A percentile compares a stretch with the other conserved stretches of the same genome.
Conservation (phyloP, 2,329 filamentous ascomycete genomes). For the Fusarium subtropicale region DNA sequence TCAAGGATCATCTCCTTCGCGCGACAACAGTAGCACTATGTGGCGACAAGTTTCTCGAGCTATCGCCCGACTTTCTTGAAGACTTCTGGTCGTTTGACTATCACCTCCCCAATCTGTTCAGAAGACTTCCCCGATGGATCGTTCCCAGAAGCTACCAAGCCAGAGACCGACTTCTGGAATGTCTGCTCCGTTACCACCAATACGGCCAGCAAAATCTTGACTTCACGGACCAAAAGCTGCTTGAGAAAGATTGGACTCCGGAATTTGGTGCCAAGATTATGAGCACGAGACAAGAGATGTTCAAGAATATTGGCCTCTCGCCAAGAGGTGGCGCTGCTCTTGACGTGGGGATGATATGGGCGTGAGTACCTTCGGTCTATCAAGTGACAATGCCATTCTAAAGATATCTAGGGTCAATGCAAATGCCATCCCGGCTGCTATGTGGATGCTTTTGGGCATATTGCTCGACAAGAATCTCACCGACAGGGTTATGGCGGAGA, state of each 20-base stretch:
- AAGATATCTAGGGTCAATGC: slow-evolving; percentile 11
- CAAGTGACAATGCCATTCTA: rapidly evolving
- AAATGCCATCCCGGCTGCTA: slow-evolving; percentile 40
- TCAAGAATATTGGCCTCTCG: slow-evolving; percentile 19
- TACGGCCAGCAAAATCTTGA: slow-evolving; percentile 17
- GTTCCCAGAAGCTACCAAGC: slow-evolving; percentile 30
- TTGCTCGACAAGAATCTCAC: slow-evolving; percentile 24
- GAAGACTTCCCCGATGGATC: slow-evolving; percentile 32
- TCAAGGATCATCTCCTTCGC: slow-evolving; percentile 24
- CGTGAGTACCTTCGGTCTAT: slow-evolving; percentile 8
- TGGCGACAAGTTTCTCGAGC: slow-evolving; percentile 30
- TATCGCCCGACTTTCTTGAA: slow-evolving; percentile 18
- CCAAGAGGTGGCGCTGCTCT: slow-evolving; percentile 33
- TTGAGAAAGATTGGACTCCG: slow-evolving; percentile 39
- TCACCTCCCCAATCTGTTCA: slow-evolving; percentile 34
- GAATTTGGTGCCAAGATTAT: slow-evolving; percentile 46
- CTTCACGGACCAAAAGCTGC: not conserved
- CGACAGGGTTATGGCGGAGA: slow-evolving; percentile 28
- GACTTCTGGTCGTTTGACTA: slow-evolving; percentile 42
- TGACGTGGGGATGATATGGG: slow-evolving; percentile 43
- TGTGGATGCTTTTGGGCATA: slow-evolving; percentile 39
- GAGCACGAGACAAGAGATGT: slow-evolving; percentile 41
- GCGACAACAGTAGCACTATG: slow-evolving; percentile 21
- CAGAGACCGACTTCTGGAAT: slow-evolving; percentile 25
- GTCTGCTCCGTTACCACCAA: slow-evolving; percentile 28